phyloP scores from a whole-genome alignment of 2,329 filamentous ascomycete species.

The Gnomoniopsis smithogilvyi region DNA sequence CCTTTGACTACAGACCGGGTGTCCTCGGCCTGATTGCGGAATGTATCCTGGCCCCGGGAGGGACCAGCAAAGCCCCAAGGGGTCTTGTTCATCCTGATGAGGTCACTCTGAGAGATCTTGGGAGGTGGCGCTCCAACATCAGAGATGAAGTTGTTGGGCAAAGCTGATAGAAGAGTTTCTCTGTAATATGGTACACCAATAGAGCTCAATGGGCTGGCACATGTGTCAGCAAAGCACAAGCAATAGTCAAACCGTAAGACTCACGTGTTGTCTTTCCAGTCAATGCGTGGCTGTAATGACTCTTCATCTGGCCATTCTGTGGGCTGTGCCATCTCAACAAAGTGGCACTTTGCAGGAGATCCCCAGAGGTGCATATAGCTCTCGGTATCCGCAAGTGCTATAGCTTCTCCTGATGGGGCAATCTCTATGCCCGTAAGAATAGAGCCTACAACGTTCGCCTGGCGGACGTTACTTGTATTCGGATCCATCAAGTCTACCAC shows the following conservation, averaged over 20 bases:
- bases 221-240: slow-evolving; percentile 17
- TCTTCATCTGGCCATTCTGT: slow-evolving; percentile 73
- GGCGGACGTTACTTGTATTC: slow-evolving; percentile 79
- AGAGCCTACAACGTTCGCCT: slow-evolving; percentile 67
- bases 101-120: slow-evolving; percentile 68
- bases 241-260: slow-evolving; percentile 26
- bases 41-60: slow-evolving; percentile 64
- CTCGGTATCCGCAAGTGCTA: slow-evolving; percentile 77
- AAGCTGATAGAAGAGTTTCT: slow-evolving; percentile 81
- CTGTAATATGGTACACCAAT: slow-evolving; percentile 94
- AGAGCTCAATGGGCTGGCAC: slow-evolving; percentile 68
- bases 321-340: slow-evolving; percentile 76
- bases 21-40: slow-evolving; percentile 80
- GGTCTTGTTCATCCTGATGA: slow-evolving; percentile 65
- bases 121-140: slow-evolving; percentile 81
- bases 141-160: slow-evolving; percentile 79
- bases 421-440: slow-evolving; percentile 81
- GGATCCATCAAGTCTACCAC: slow-evolving; percentile 95
- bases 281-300: slow-evolving; percentile 54
- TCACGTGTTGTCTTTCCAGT: slow-evolving; percentile 70
- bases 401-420: slow-evolving; percentile 80
- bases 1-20: slow-evolving; percentile 62
- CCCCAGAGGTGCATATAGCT: slow-evolving; percentile 85
- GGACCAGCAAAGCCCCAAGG: slow-evolving; percentile 78
- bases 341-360: slow-evolving; percentile 78